Evolutionary conservation across 805 yeast species (phyloP).

Genomic region (Barnettozyma sucrosica): DNA sequence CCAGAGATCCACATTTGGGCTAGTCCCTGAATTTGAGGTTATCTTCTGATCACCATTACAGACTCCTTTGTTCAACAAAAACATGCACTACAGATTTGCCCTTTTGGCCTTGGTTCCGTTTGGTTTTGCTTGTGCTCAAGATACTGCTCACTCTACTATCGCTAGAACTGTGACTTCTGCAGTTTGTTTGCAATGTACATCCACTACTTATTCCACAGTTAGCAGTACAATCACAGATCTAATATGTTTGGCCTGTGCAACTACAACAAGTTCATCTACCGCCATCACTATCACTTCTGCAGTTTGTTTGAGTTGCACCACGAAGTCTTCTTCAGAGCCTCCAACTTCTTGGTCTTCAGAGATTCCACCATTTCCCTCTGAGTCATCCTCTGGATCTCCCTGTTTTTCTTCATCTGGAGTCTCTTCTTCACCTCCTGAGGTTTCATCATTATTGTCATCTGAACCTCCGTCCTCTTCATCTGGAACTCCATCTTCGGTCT

Average conservation of each 20-base stretch:
- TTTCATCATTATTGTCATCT: not conserved
- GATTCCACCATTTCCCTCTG: conserved; percentile 1
- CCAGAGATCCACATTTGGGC: not conserved
- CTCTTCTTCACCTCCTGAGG: conserved; percentile 2
- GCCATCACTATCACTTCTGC: not conserved
- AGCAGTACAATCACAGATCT: not conserved
- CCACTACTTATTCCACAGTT: not conserved
- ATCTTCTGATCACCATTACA: too few species aligned
- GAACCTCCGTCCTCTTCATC: too few species aligned
- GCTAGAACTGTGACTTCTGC: not conserved
- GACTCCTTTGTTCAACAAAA: not conserved
- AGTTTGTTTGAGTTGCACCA: not conserved
- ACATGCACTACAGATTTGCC: not conserved
- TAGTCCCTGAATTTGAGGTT: too few species aligned
- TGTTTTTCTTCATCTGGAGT: not conserved
- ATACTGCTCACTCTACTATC: not conserved
- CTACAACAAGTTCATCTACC: not conserved
- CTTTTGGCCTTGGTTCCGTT: not conserved
- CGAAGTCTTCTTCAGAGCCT: not conserved
- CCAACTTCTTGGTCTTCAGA: not conserved
- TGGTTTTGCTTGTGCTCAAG: not conserved
- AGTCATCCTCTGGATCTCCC: not conserved
- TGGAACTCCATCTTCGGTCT: not conserved
- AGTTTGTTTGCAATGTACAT: not conserved
- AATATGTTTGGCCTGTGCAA: not conserved